These are phyloP conservation scores for Phascolomyces articulosus DNA, from an alignment of 371 early-diverging fungal species.

Conservation along the genomic window DNA sequence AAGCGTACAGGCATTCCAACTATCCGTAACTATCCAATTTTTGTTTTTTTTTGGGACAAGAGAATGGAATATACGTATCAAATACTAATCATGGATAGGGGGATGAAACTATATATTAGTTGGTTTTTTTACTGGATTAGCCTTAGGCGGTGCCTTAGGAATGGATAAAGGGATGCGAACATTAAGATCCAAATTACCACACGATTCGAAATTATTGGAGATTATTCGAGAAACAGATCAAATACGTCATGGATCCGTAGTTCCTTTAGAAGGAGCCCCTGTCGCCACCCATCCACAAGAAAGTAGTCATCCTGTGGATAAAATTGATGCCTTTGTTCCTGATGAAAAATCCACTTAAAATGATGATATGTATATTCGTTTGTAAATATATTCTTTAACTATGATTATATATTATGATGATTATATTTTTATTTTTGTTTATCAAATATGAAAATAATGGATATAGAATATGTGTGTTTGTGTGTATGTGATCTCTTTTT, in stretches of 20 bases:
- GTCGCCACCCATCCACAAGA: not conserved
- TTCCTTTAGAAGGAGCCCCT: not conserved
- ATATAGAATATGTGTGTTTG: too few relatives aligned
- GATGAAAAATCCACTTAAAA: not conserved
- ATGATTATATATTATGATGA: too few relatives aligned
- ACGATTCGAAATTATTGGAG: slow-evolving; percentile 31
- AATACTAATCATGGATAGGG: too few relatives aligned
- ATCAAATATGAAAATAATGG: too few relatives aligned
- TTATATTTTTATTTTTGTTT: too few relatives aligned
- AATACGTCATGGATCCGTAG: slow-evolving; percentile 7
- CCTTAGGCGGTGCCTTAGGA: slow-evolving; percentile 38
- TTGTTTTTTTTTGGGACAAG: too few relatives aligned
- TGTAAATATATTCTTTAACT: too few relatives aligned
- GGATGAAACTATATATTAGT: slow-evolving; percentile 30
- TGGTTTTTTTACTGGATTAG: slow-evolving; percentile 36
- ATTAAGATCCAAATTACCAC: slow-evolving; percentile 31
- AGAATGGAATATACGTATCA: too few relatives aligned
- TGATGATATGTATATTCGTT: not conserved
- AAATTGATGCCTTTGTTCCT: not conserved
- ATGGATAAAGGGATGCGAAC: slow-evolving; percentile 47
- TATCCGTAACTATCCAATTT: slow-evolving; percentile 33
- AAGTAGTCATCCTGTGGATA: not conserved
- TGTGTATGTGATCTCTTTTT: too few relatives aligned
- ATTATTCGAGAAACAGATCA: slow-evolving; percentile 38
- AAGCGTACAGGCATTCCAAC: slow-evolving; percentile 33